phyloP scores from a whole-genome alignment of 345 rosid genomes.

The Trapa bicornis region DNA sequence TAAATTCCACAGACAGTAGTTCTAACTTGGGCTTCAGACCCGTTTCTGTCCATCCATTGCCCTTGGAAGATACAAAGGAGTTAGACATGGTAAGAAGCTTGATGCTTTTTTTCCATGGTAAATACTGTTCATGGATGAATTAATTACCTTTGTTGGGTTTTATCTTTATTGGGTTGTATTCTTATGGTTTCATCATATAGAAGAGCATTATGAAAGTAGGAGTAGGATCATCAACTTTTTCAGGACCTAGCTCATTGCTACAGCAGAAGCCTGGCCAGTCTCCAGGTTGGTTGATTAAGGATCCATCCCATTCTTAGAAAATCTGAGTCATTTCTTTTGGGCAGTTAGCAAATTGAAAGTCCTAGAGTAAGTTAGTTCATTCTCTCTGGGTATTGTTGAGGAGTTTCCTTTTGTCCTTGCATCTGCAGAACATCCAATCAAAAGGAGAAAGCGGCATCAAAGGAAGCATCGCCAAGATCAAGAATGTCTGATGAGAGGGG shows the following conservation, averaged over 20 bases:
- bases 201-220: conserved; percentile 17
- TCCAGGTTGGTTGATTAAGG: conserved; percentile 38
- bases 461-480: conserved; percentile 78
- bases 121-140: neutral
- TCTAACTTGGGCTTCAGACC: conserved; percentile 25
- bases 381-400: neutral
- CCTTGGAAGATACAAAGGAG: conserved; percentile 20
- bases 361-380: too few relatives aligned
- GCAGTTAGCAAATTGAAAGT: too few relatives aligned
- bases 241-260: conserved; percentile 34
- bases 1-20: conserved; percentile 18
- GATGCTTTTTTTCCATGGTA: neutral
- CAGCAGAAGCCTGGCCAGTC: conserved; percentile 26
- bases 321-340: too few relatives aligned
- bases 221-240: conserved; percentile 25
- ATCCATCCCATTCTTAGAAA: neutral
- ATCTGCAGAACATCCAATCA: conserved; percentile 58
- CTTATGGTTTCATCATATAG: conserved; percentile 16
- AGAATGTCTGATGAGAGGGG: conserved; percentile 95
- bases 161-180: too few relatives aligned
- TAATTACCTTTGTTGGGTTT: too few relatives aligned
- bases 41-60: conserved; percentile 39
- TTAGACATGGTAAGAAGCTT: conserved; percentile 27
- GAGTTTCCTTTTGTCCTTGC: conserved; percentile 1
- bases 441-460: conserved; percentile 82